A percentile compares a stretch with the other conserved stretches of the same genome.
Conservation (phyloP, 495 filamentous ascomycete genomes). For the Bombardia bombarda region DNA sequence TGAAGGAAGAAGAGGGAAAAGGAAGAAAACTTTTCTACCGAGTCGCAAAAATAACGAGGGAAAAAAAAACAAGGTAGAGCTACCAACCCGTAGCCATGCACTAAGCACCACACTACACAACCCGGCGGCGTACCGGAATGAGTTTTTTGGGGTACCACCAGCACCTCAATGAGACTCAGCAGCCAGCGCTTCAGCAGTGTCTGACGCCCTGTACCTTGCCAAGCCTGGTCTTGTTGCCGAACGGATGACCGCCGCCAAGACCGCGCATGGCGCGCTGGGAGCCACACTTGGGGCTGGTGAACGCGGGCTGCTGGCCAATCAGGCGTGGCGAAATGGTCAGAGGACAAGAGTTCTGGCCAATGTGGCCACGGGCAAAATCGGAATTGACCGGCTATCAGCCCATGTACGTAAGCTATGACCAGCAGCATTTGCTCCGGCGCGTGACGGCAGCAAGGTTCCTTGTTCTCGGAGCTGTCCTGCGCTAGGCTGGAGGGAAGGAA, state of each 20-base stretch:
- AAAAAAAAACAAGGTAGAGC: background rate
- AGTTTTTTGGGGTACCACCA: background rate
- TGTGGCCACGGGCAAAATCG: slow-evolving; percentile 17
- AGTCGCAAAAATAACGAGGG: background rate
- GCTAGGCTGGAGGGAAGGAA: too few relatives aligned
- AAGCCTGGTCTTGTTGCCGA: background rate
- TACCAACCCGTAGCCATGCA: too few relatives aligned
- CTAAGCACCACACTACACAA: too few relatives aligned
- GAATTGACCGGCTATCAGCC: slow-evolving; percentile 10
- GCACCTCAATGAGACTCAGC: background rate
- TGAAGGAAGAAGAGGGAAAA: background rate
- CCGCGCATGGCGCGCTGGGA: slow-evolving; percentile 1
- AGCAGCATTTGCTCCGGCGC: background rate
- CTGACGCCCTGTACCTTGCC: too few relatives aligned
- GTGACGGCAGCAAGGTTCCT: too few relatives aligned
- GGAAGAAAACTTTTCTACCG: background rate
- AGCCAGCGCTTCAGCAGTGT: background rate
- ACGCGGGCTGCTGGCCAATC: slow-evolving; percentile 14
- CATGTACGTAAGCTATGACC: background rate
- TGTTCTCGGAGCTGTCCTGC: too few relatives aligned
- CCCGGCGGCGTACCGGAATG: background rate
- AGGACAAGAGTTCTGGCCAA: too few relatives aligned
- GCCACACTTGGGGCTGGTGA: slow-evolving; percentile 21
- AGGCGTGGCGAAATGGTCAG: slow-evolving; percentile 16
- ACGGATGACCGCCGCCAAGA: slow-evolving; percentile 20